These are phyloP conservation scores for Candida coquimbonensis DNA, from an alignment of 805 yeast species.

Conservation along the genomic window DNA sequence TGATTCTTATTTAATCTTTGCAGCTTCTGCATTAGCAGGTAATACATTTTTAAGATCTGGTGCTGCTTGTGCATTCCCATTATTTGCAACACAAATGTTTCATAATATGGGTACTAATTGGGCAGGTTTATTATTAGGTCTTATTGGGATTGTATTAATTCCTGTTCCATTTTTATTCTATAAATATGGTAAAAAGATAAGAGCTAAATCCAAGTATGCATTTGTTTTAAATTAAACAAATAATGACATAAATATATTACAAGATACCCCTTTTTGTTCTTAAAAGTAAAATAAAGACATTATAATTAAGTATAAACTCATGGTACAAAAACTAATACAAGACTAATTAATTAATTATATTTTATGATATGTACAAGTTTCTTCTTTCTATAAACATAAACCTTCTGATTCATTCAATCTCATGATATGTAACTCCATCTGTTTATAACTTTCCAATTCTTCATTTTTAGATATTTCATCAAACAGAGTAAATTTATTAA, in stretches of 20 bases:
- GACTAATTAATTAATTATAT: not conserved
- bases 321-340: not conserved
- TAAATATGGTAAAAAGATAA: slow-evolving; percentile 48
- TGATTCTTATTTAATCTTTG: slow-evolving; percentile 61
- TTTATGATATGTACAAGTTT: not conserved
- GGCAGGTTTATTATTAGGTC: slow-evolving; percentile 71
- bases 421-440: slow-evolving; percentile 6
- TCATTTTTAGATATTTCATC: not conserved
- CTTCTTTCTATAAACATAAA: slow-evolving; percentile 1
- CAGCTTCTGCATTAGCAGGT: slow-evolving; percentile 76
- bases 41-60: slow-evolving; percentile 64
- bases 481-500: not conserved
- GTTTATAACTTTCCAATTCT: slow-evolving; percentile 3
- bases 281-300: not conserved
- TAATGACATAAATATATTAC: not conserved
- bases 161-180: slow-evolving; percentile 67
- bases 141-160: slow-evolving; percentile 46
- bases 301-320: not conserved
- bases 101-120: slow-evolving; percentile 61
- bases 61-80: slow-evolving; percentile 65
- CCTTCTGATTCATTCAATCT: slow-evolving; percentile 7
- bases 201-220: slow-evolving; percentile 55
- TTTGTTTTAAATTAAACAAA: slow-evolving; percentile 21
- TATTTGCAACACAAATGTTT: slow-evolving; percentile 70
- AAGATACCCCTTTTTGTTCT: not conserved